These are phyloP conservation scores for Pulchroboletus neoregius DNA, from an alignment of 1,284 basidiomycete species.

Conservation along the genomic window DNA sequence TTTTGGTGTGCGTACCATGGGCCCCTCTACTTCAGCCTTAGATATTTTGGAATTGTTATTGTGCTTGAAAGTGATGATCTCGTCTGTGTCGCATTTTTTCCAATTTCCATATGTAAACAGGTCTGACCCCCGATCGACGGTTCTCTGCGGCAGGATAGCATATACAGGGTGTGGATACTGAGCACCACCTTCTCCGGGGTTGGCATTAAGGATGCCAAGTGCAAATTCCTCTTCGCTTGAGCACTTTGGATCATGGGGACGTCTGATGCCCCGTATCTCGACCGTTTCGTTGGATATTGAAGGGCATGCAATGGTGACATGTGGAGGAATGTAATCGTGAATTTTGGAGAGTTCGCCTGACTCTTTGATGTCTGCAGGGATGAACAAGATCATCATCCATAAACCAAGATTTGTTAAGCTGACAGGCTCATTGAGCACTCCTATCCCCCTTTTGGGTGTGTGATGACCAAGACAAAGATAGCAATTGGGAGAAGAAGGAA, in stretches of 20 bases:
- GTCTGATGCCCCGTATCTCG: not conserved
- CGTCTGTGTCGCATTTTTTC: constrained; percentile 1
- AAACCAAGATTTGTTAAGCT: not conserved
- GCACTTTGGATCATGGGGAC: not conserved
- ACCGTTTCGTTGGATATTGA: not conserved
- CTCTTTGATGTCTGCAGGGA: not conserved
- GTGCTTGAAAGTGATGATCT: not conserved
- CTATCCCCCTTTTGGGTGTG: not conserved
- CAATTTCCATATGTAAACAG: not conserved
- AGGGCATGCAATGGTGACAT: not conserved
- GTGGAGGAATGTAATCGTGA: not conserved
- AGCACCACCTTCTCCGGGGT: not conserved
- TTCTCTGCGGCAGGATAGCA: not conserved
- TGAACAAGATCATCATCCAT: not conserved
- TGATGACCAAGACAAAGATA: not conserved
- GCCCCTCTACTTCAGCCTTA: not conserved
- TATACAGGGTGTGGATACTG: not conserved
- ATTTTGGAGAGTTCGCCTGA: not conserved
- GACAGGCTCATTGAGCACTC: not conserved
- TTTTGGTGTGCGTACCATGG: not conserved
- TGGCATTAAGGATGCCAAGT: not conserved
- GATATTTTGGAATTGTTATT: not conserved
- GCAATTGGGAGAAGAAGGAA: not conserved
- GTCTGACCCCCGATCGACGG: not conserved
- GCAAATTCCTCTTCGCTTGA: not conserved